Conservation (phyloP, 176 grass and related monocot species). For the barley (Hordeum vulgare) region DNA sequence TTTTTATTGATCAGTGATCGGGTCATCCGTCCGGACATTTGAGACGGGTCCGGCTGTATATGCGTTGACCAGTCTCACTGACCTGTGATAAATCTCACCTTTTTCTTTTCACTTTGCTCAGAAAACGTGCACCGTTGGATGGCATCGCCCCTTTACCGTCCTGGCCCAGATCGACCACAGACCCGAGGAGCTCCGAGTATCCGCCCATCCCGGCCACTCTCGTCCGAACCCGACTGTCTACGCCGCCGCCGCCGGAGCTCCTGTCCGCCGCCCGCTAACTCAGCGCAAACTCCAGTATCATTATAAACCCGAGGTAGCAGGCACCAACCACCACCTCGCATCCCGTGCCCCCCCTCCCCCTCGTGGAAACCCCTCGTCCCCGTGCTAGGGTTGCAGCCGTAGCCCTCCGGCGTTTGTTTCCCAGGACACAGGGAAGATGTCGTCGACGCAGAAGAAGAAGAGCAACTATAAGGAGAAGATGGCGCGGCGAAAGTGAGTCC, state of each 20-base stretch:
- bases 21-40: too few relatives aligned
- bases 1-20: too few relatives aligned
- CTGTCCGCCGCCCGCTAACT: neutral
- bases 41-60: too few relatives aligned
- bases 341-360: neutral
- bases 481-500: slow-evolving; percentile 73
- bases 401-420: neutral
- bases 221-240: neutral
- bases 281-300: neutral
- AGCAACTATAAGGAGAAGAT: slow-evolving; percentile 91
- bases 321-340: neutral
- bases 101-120: too few relatives aligned
- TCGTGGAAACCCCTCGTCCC: neutral
- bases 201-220: neutral
- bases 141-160: neutral
- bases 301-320: neutral
- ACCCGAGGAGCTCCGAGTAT: neutral
- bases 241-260: neutral
- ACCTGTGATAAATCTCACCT: too few relatives aligned
- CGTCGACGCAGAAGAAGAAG: slow-evolving; percentile 52
- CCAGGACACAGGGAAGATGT: slow-evolving; percentile 40
- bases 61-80: too few relatives aligned
- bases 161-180: neutral
- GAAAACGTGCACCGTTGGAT: neutral
- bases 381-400: neutral